phyloP scores from a whole-genome alignment of 805 yeast genomes.

The Komagataella pastoris region DNA sequence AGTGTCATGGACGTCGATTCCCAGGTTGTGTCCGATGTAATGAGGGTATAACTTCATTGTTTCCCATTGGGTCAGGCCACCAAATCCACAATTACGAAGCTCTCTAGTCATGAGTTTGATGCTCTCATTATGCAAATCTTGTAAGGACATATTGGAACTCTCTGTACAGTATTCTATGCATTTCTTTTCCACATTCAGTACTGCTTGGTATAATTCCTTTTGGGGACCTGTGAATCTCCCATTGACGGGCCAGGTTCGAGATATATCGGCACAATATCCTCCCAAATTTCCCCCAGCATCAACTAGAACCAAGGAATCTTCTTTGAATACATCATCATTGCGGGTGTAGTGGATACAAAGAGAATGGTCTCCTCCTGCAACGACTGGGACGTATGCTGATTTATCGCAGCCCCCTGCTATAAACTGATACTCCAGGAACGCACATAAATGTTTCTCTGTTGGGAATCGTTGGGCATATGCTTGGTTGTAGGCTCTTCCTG shows the following conservation, averaged over 20 bases:
- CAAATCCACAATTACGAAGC: slow-evolving; percentile 61
- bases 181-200: slow-evolving; percentile 64
- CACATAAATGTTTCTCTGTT: slow-evolving; percentile 67
- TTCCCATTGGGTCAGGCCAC: slow-evolving; percentile 34
- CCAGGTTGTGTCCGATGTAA: slow-evolving; percentile 90
- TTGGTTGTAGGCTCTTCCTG: slow-evolving; percentile 71
- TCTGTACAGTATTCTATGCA: slow-evolving; percentile 64
- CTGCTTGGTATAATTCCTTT: slow-evolving; percentile 78
- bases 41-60: slow-evolving; percentile 70
- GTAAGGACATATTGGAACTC: slow-evolving; percentile 36
- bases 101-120: slow-evolving; percentile 46
- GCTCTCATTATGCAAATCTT: slow-evolving; percentile 66
- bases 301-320: slow-evolving; percentile 75
- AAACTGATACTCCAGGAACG: slow-evolving; percentile 74
- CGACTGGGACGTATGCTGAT: slow-evolving; percentile 89
- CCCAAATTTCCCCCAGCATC: slow-evolving; percentile 94
- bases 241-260: slow-evolving; percentile 89
- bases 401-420: slow-evolving; percentile 80
- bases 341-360: slow-evolving; percentile 88
- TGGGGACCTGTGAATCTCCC: slow-evolving; percentile 70
- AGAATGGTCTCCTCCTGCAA: slow-evolving; percentile 87
- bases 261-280: slow-evolving; percentile 91
- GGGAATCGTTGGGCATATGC: slow-evolving; percentile 59
- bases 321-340: slow-evolving; percentile 69
- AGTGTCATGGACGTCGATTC: slow-evolving; percentile 80